A percentile compares a stretch with the other conserved stretches of the same genome.
Conservation (phyloP, 441 rosid genomes). For the Hura crepitans region DNA sequence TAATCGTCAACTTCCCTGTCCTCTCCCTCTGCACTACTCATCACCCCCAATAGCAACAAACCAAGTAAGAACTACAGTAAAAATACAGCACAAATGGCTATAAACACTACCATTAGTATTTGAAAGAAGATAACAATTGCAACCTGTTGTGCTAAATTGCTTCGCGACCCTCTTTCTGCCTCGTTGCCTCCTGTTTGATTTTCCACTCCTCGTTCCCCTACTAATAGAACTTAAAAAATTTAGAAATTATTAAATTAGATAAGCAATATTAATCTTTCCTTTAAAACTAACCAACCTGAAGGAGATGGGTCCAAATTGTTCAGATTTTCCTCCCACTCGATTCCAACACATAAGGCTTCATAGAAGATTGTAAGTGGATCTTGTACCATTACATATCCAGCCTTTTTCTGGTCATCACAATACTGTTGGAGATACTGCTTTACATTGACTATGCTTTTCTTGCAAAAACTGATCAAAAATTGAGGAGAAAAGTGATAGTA, state of each 20-base stretch:
- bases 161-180: constrained; percentile 9
- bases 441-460: constrained; percentile 37
- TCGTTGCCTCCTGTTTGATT: constrained; percentile 16
- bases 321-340: constrained; percentile 25
- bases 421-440: constrained; percentile 46
- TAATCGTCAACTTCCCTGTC: constrained; percentile 39
- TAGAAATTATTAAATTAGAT: not conserved
- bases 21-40: constrained; percentile 58
- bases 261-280: not conserved
- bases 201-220: constrained; percentile 13
- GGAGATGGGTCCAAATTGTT: constrained; percentile 12
- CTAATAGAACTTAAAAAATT: not conserved
- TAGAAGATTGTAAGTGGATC: constrained; percentile 52
- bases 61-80: not conserved
- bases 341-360: constrained; percentile 43
- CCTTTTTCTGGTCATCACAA: constrained; percentile 32
- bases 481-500: no score
- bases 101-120: not conserved
- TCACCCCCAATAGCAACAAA: constrained; percentile 11
- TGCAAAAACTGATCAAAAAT: constrained; percentile 34
- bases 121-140: not conserved
- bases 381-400: constrained; percentile 37
- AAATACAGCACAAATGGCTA: not conserved
- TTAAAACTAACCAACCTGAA: constrained; percentile 19
- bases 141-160: constrained; percentile 54